A percentile compares a stretch with the other conserved stretches of the same genome.
Conservation (phyloP, 768 basidiomycete species). For the Myochromella boudieri region DNA sequence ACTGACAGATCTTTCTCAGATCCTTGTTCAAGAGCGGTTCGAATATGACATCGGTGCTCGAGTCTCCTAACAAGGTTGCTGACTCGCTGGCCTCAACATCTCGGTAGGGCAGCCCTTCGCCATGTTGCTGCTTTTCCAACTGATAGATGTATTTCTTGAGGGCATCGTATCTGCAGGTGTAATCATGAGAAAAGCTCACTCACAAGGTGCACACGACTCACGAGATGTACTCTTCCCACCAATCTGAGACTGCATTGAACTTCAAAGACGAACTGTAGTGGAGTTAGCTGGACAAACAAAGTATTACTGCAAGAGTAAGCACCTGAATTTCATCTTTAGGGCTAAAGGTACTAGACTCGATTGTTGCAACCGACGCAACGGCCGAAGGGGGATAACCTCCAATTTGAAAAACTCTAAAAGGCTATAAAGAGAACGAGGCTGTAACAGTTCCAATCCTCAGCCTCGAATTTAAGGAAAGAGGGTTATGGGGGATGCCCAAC, state of each 20-base stretch:
- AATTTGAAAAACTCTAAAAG: constrained; percentile 14
- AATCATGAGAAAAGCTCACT: neutral
- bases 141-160: constrained; percentile 86
- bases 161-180: constrained; percentile 65
- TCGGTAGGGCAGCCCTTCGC: constrained; percentile 32
- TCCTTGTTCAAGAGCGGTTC: constrained; percentile 78
- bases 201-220: constrained; percentile 35
- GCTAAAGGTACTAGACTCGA: constrained; percentile 19
- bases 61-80: constrained; percentile 49
- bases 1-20: constrained; percentile 72
- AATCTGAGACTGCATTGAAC: constrained; percentile 89
- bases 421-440: neutral
- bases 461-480: too few species aligned
- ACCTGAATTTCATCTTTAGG: constrained; percentile 65
- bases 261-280: constrained; percentile 71
- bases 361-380: constrained; percentile 23
- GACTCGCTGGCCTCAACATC: constrained; percentile 71
- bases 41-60: constrained; percentile 61
- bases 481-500: neutral
- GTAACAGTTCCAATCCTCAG: neutral
- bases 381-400: constrained; percentile 41
- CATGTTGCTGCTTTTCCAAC: constrained; percentile 74
- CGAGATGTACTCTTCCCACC: constrained; percentile 93
- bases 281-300: neutral
- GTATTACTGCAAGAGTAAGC: constrained; percentile 8